Base-by-base conservation (phyloP, 805 yeast genomes). In the Brettanomyces bruxellensis region DNA sequence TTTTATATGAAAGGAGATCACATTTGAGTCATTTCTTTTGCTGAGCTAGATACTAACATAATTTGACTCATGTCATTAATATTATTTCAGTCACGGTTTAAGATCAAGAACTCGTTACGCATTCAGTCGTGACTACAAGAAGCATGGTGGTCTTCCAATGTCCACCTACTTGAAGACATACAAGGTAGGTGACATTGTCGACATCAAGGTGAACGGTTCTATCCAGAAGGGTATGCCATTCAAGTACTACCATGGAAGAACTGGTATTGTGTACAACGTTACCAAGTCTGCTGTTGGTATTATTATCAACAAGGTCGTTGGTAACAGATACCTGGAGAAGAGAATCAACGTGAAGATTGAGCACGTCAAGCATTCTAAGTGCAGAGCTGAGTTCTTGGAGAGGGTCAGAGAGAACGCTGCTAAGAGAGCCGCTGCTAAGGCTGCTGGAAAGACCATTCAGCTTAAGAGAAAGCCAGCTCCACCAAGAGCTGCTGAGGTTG, bases 81-180 rank as follows among this genome's bases (percentile, higher is more conserved):
- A 7, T n/a, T 35, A n/a, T 35, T n/a, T 8, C 38, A 79, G 89
- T 76, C 96, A 88, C 80, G 99, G 99, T 85, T 90, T 88, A 84
- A 90, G 99, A 90, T 89, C 97, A 68, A 93, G 99, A 80, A 91
- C 99, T 79, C 95, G 99, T 79, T 93, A 93, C 90, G 95, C 95
- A 80, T 93, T 93, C 95, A 87, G 89, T 78, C 93, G 99, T 78
- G 98, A 91, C 84, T 93, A 85, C 90, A 90, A 86, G 83, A 83
- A 82, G 75, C 95, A 91, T 78, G 99, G 99, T 75, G 74, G 83
- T 65, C 79, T 89, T 69, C 82, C 95, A 60, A 78, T 93, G 81
- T 86, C 97, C 62, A 86, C 95, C 71, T 93, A 91, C 93, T 77
- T 93, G 80, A 89, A 87, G 85, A 77, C 81, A 71, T 93, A 93